Evolutionary conservation across 1,284 basidiomycete genomes (phyloP).

Genomic region (Tremellales sp.): DNA sequence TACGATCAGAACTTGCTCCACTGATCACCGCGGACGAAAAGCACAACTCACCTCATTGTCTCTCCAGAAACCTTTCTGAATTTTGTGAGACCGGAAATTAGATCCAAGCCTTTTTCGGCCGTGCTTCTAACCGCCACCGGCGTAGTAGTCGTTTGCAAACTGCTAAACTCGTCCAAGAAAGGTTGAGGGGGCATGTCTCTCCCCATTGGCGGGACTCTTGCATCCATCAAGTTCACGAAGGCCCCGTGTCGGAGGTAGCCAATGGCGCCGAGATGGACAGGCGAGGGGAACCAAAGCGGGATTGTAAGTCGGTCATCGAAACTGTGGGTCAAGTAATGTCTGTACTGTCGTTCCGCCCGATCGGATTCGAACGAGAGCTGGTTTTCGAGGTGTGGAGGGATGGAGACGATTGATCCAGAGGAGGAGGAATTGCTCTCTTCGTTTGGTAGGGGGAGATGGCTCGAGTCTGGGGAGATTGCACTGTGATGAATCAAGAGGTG

Average conservation of each 20-base stretch:
- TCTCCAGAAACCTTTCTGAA: slow-evolving; percentile 46
- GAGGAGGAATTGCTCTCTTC: slow-evolving; percentile 18
- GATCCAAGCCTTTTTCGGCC: slow-evolving; percentile 57
- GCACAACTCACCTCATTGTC: slow-evolving; percentile 28
- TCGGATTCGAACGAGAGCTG: slow-evolving; percentile 22
- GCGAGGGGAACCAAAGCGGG: slow-evolving; percentile 65
- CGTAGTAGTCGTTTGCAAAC: slow-evolving; percentile 43
- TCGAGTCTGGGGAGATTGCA: slow-evolving; percentile 16
- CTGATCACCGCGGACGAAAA: no score
- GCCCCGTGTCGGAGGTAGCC: slow-evolving; percentile 63
- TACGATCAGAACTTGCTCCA: no score
- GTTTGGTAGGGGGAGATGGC: slow-evolving; percentile 9
- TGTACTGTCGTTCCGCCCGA: slow-evolving; percentile 40
- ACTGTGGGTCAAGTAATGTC: slow-evolving; percentile 53
- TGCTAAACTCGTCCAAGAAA: slow-evolving; percentile 58
- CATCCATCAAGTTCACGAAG: slow-evolving; percentile 68
- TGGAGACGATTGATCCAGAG: slow-evolving; percentile 21
- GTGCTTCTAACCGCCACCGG: slow-evolving; percentile 57
- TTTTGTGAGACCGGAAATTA: slow-evolving; percentile 54
- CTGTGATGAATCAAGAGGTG: slow-evolving; percentile 4
- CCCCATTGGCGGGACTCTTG: slow-evolving; percentile 46
- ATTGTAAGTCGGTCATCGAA: slow-evolving; percentile 65
- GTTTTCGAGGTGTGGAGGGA: slow-evolving; percentile 17
- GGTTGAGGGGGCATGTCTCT: slow-evolving; percentile 45
- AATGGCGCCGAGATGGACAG: slow-evolving; percentile 62